Evolutionary conservation across 2,329 filamentous ascomycete genomes (phyloP).

Genomic region (Lecanoromycetidae sp.): DNA sequence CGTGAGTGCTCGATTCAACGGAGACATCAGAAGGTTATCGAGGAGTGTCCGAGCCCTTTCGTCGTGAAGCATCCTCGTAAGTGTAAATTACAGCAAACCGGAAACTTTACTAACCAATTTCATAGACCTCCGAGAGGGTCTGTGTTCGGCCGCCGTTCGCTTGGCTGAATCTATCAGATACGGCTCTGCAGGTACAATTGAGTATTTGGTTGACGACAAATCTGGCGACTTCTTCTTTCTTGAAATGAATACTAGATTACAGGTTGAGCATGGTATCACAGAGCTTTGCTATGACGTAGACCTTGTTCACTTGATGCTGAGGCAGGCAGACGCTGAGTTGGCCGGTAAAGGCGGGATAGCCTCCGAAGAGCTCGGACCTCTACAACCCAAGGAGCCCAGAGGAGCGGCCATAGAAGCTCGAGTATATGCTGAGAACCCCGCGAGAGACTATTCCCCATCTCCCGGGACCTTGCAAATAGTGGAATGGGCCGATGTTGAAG

Average conservation of each 20-base stretch:
- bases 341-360: constrained; percentile 35
- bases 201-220: constrained; percentile 80
- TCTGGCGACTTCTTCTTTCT: constrained; percentile 63
- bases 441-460: constrained; percentile 46
- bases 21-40: constrained; percentile 80
- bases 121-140: constrained; percentile 49
- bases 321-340: constrained; percentile 41
- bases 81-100: constrained; percentile 31
- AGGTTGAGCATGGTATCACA: constrained; percentile 48
- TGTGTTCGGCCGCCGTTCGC: constrained; percentile 57
- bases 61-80: constrained; percentile 31
- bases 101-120: constrained; percentile 39
- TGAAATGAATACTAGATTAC: constrained; percentile 48
- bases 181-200: constrained; percentile 77
- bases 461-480: constrained; percentile 48
- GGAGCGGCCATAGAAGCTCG: constrained; percentile 43
- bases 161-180: constrained; percentile 49
- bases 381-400: constrained; percentile 33
- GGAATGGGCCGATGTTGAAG: constrained; percentile 38
- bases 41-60: constrained; percentile 74
- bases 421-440: constrained; percentile 48
- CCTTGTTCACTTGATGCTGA: constrained; percentile 44
- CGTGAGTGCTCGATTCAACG: constrained; percentile 80
- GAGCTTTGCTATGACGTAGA: constrained; percentile 45
- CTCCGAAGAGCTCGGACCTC: constrained; percentile 28